Base-by-base conservation (phyloP, 805 yeast genomes). In the Kluyveromyces siamensis region DNA sequence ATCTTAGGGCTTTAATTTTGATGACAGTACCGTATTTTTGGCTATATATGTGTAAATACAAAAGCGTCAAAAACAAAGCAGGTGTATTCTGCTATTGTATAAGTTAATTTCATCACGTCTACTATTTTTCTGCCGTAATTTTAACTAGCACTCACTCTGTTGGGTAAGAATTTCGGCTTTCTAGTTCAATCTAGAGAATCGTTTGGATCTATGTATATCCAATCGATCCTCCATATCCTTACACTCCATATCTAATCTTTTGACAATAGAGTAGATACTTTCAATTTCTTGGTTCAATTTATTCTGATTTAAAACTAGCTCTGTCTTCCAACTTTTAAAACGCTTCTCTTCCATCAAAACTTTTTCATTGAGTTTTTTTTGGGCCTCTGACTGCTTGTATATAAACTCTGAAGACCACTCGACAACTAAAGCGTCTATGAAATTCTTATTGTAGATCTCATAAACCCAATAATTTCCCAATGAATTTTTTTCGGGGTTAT, bases 281-380 rank as follows among this genome's bases (percentile, higher is more conserved):
- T 75, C 80, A 49, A 84, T 73, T 48, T 77, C 84, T 41, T 68
- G 62, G 55, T 83, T 83, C 53, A 79, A 74, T 47, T 63, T 62
- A n/a, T 67, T 69, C 62, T 84, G 89, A 57, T 76, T 76, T 17
- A 69, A 71, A 45, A 75, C 70, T 44, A 84, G 66, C 0, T 76
- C 76, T 48, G 63, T 65, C 57, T 80, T 80, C 87, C 87, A 81
- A 33, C 75, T 79, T 57, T 75, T 76, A 53, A 83, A 82, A 52
- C 76, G 74, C 43, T 60, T 66, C 52, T 82, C 87, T 58, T 83
- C 83, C 3, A 57, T 48, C 13, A 65, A 59, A 40, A 79, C 73
- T 21, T 71, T 59, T 17, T 68, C 73, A 19, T 72, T 67, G 47
- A 74, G 75, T 48, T 66, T 69, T 49, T 63, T 68, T 56, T 74